Evolutionary conservation across 2,329 filamentous ascomycete species (phyloP).

Genomic region (Fusarium nematophilum): DNA sequence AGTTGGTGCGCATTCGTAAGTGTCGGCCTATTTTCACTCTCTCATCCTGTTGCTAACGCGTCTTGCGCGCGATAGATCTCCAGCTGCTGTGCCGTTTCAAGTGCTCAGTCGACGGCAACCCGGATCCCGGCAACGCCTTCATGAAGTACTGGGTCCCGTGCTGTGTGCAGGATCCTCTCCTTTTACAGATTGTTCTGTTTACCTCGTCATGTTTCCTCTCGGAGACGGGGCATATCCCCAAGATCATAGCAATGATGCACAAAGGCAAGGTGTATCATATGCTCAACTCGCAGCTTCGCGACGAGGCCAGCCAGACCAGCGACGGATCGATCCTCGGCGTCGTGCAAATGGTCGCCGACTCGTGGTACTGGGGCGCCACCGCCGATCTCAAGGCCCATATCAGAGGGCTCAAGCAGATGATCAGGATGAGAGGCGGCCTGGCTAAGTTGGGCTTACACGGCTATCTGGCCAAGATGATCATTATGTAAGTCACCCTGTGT

Average conservation of each 20-base stretch:
- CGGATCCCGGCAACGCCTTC: conserved; percentile 56
- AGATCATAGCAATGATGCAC: conserved; percentile 55
- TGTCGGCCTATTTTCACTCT: not conserved
- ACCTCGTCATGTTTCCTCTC: conserved; percentile 63
- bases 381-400: conserved; percentile 59
- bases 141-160: conserved; percentile 61
- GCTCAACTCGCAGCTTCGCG: conserved; percentile 60
- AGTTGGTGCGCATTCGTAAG: conserved; percentile 62
- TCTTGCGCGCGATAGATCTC: conserved; percentile 50
- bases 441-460: conserved; percentile 59
- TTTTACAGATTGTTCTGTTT: conserved; percentile 61
- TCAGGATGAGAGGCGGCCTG: conserved; percentile 59
- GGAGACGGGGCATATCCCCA: conserved; percentile 60
- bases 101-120: conserved; percentile 61
- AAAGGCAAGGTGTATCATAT: conserved; percentile 57
- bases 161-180: conserved; percentile 61
- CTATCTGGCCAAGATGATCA: conserved; percentile 59
- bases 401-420: conserved; percentile 60
- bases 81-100: conserved; percentile 63
- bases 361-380: conserved; percentile 65
- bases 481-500: conserved; percentile 53
- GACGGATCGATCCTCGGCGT: conserved; percentile 61
- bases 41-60: not conserved
- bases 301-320: conserved; percentile 50
- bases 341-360: conserved; percentile 61